Conservation (phyloP, 768 basidiomycete species). For the Pleurotus eryngii region DNA sequence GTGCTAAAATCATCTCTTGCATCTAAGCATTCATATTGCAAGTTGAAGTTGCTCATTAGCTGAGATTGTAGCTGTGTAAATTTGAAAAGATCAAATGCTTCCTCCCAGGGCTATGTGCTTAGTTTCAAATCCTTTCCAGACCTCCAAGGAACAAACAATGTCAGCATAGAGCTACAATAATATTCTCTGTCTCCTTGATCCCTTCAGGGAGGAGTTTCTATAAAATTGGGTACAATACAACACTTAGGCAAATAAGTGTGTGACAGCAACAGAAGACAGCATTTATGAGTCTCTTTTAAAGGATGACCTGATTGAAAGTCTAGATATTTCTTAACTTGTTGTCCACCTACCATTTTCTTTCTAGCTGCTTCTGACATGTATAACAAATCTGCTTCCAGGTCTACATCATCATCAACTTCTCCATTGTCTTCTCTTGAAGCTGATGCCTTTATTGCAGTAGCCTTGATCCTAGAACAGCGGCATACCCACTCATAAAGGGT, state of each 20-base stretch:
- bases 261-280: background rate
- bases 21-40: conserved; percentile 25
- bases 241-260: background rate
- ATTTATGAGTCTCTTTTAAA: conserved; percentile 9
- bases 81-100: conserved; percentile 11
- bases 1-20: conserved; percentile 20
- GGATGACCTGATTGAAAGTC: conserved; percentile 9
- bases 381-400: too few relatives aligned
- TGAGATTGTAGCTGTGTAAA: conserved; percentile 11
- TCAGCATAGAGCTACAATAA: conserved; percentile 29
- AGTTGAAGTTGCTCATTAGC: conserved; percentile 21
- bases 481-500: conserved; percentile 16
- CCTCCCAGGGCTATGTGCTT: conserved; percentile 16
- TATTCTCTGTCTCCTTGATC: conserved; percentile 29
- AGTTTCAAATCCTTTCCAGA: conserved; percentile 22
- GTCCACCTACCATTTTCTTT: background rate
- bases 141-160: conserved; percentile 31
- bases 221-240: conserved; percentile 24
- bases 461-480: background rate
- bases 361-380: too few relatives aligned
- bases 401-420: too few relatives aligned
- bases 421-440: background rate
- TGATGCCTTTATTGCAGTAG: background rate
- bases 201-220: conserved; percentile 23
- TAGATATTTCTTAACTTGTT: background rate